Conservation (phyloP, 1,284 basidiomycete genomes). For the Puccinia horiana region DNA sequence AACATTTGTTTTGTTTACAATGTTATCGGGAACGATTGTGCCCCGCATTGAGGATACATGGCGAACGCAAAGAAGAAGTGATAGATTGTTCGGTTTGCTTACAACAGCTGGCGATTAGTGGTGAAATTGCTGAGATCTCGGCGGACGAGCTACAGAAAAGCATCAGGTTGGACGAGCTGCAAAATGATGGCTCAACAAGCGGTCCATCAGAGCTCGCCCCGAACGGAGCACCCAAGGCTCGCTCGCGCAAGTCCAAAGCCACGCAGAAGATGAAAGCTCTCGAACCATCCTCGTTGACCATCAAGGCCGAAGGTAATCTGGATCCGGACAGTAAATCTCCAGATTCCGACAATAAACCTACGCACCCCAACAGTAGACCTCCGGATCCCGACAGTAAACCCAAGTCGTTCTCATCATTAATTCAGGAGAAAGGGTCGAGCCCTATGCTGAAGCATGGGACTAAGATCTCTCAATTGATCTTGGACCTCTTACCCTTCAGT, state of each 20-base stretch:
- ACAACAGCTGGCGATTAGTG: background rate
- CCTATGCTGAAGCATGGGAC: slow-evolving; percentile 19
- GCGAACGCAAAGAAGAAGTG: slow-evolving; percentile 10
- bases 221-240: background rate
- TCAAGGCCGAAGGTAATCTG: background rate
- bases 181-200: background rate
- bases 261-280: slow-evolving; percentile 13
- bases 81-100: slow-evolving; percentile 38
- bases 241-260: slow-evolving; percentile 12
- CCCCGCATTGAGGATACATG: background rate
- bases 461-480: slow-evolving; percentile 65
- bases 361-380: too few species aligned
- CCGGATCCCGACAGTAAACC: slow-evolving; percentile 7
- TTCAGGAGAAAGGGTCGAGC: background rate
- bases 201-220: background rate
- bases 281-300: background rate
- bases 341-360: too few species aligned
- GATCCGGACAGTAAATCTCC: too few species aligned
- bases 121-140: slow-evolving; percentile 32
- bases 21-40: slow-evolving; percentile 51
- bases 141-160: slow-evolving; percentile 20
- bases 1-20: slow-evolving; percentile 72
- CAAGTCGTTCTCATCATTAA: background rate
- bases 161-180: slow-evolving; percentile 7
- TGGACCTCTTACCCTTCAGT: slow-evolving; percentile 74